Evolutionary conservation across 2,329 filamentous ascomycete species (phyloP).

Genomic region (Apiospora rasikravindrae): DNA sequence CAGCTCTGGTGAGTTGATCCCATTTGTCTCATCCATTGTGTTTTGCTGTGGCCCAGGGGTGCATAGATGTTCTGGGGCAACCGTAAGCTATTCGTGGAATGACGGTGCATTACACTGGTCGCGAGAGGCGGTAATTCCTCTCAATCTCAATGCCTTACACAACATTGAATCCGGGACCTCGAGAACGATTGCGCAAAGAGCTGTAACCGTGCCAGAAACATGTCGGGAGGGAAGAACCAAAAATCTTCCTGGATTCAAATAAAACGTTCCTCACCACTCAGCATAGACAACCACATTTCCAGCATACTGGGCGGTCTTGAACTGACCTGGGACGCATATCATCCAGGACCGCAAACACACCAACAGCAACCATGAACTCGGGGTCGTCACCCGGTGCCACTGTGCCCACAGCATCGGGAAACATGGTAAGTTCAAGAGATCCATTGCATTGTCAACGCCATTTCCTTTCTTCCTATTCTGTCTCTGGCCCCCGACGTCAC

Average conservation of each 20-base stretch:
- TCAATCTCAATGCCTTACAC: neutral
- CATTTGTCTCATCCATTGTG: too few species aligned
- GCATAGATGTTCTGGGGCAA: neutral
- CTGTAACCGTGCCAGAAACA: neutral
- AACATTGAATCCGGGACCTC: neutral
- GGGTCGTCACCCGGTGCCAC: conserved; percentile 38
- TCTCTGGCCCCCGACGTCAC: neutral
- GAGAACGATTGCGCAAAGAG: neutral
- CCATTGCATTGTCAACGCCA: neutral
- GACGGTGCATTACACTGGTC: neutral
- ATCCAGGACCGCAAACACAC: neutral
- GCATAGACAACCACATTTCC: neutral
- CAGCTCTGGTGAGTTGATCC: conserved; percentile 51
- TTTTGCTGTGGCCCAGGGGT: neutral
- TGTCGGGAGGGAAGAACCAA: neutral
- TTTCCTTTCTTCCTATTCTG: neutral
- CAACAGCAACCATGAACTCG: conserved; percentile 25
- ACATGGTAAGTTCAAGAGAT: conserved; percentile 34
- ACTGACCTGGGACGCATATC: neutral
- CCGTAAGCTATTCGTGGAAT: neutral
- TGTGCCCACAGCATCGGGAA: conserved; percentile 37
- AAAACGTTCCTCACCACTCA: neutral
- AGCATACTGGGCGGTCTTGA: neutral
- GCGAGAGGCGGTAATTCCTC: neutral
- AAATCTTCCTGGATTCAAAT: neutral